Percentiles rank a stretch among this genome's conserved stretches.
These are phyloP conservation scores for Botrytis byssoidea DNA, from an alignment of 2,329 filamentous ascomycete species.

Conservation along the genomic window DNA sequence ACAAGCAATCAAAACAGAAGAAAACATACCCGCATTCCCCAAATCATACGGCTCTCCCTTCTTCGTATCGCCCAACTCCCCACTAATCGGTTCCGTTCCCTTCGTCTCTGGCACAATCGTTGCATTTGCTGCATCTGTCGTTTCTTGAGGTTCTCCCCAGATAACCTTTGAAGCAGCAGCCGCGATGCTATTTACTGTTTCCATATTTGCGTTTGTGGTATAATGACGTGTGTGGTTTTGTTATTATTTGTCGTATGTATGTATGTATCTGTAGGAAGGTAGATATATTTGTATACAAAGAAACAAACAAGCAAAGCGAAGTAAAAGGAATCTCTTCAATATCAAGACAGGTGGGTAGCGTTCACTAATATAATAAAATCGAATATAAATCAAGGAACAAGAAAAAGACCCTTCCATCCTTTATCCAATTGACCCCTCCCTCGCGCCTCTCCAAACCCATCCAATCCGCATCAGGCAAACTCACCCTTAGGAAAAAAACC, in stretches of 20 bases:
- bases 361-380: too few species aligned
- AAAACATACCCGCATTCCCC: slow-evolving; percentile 56
- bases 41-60: slow-evolving; percentile 74
- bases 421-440: too few species aligned
- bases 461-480: too few species aligned
- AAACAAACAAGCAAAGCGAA: background rate
- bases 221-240: rapidly evolving
- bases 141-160: slow-evolving; percentile 40
- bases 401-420: too few species aligned
- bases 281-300: background rate
- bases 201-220: slow-evolving; percentile 48
- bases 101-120: background rate
- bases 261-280: background rate
- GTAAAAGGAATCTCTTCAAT: background rate
- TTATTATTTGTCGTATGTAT: background rate
- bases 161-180: slow-evolving; percentile 45
- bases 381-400: too few species aligned
- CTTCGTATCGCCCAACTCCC: slow-evolving; percentile 64
- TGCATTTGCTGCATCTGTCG: slow-evolving; percentile 12
- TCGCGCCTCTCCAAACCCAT: too few species aligned
- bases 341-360: background rate
- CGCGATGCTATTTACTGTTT: slow-evolving; percentile 59
- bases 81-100: slow-evolving; percentile 68
- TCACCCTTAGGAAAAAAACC: too few species aligned
- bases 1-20: too few species aligned